phyloP scores from a whole-genome alignment of 768 basidiomycete species.

The Suillus lakei region DNA sequence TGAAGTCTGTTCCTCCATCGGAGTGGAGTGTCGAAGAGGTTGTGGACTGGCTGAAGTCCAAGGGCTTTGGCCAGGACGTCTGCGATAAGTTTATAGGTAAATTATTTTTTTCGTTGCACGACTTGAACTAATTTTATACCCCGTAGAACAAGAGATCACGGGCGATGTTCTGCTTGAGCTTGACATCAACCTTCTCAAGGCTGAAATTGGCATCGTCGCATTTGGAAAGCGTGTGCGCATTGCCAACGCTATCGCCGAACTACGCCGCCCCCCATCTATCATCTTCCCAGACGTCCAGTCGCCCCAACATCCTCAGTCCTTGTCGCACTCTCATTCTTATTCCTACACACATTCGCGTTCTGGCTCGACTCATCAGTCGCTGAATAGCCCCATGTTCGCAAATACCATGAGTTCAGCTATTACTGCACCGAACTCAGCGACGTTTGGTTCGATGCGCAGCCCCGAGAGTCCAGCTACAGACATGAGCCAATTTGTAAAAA shows the following conservation, averaged over 20 bases:
- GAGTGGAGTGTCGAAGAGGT: slow-evolving; percentile 93
- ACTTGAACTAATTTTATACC: not conserved
- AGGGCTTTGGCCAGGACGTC: slow-evolving; percentile 84
- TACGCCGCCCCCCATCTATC: slow-evolving; percentile 74
- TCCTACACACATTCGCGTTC: slow-evolving; percentile 37
- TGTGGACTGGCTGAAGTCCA: slow-evolving; percentile 81
- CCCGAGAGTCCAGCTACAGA: slow-evolving; percentile 39
- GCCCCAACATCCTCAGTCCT: slow-evolving; percentile 38
- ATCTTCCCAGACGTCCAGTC: slow-evolving; percentile 53
- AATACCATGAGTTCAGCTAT: slow-evolving; percentile 35
- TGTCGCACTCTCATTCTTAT: slow-evolving; percentile 32
- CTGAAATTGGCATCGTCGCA: slow-evolving; percentile 89
- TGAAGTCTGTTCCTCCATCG: slow-evolving; percentile 52
- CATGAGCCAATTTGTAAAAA: slow-evolving; percentile 22
- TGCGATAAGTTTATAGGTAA: slow-evolving; percentile 86
- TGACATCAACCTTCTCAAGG: slow-evolving; percentile 88
- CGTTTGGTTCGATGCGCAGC: slow-evolving; percentile 27
- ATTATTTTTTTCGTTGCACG: slow-evolving; percentile 26
- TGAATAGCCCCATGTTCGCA: slow-evolving; percentile 43
- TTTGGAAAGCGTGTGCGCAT: slow-evolving; percentile 96
- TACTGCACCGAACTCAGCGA: slow-evolving; percentile 25
- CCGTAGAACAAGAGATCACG: slow-evolving; percentile 94
- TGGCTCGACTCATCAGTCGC: slow-evolving; percentile 49
- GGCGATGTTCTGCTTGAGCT: slow-evolving; percentile 97
- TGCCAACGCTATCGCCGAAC: slow-evolving; percentile 88